Evolutionary conservation across 108 stramenopile species (phyloP), one percentile per base, ranked within the genome.

Genomic region (Licmophora abbreviata): DNA sequence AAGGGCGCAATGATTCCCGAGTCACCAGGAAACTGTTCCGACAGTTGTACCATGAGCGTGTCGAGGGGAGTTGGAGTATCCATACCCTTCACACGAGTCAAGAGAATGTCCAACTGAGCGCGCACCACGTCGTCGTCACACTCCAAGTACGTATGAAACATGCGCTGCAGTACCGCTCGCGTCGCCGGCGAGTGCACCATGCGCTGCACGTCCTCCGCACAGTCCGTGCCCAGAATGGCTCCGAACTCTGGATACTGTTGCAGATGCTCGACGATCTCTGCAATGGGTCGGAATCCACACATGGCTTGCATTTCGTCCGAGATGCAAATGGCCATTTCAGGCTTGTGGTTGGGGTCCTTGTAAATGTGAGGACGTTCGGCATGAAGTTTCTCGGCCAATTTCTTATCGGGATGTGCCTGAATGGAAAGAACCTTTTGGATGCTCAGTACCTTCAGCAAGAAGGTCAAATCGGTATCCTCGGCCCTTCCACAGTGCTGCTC

Each of bases 271-370:
- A 83, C 64, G 56, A 94, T 85, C 42, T 92, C 89, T 50, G 77
- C 67, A n/a, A 93, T 36, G 6, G 70, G 73, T 31, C 94, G 93
- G 57, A 97, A 97, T n/a, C 94, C 94, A 66, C 88, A 89, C 88
- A 97, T 88, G 41, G 88, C 96, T 61, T 95, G 91, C 50, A 99
- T 95, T 48, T 72, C 66, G 45, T 69, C 69, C n/a, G 92, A 95
- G 34, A 99, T 55, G 1, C 97, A 96, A 50, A 97, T 90, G 42
- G 95, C 97, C 93, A 99, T 93, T 73, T 99, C 99, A 0, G 99
- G 99, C 59, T 99, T 99, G 79, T 99, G 99, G 67, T 98, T 98
- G 31, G 82, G 66, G 59, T 98, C 97, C 37, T 85, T 87, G 69
- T 99, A 99, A 8, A 74, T 57, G 11, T 76, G 43, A 18, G 99